Conservation (phyloP, 2,329 filamentous ascomycete species). For the Incumbomyces delicatus region DNA sequence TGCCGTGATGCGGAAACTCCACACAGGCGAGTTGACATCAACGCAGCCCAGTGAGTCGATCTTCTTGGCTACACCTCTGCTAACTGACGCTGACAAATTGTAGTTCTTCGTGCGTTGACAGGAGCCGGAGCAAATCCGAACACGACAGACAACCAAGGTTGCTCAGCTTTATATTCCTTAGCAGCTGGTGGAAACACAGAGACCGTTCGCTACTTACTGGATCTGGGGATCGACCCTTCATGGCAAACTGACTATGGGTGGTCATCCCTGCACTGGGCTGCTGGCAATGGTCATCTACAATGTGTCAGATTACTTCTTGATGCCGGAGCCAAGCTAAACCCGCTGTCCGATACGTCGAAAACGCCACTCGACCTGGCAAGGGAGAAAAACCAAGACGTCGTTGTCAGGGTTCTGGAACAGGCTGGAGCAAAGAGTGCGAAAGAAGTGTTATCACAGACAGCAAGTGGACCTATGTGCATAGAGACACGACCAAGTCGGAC, state of each 20-base stretch:
- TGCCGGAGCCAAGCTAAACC: neutral
- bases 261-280: conserved; percentile 3
- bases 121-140: neutral
- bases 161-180: neutral
- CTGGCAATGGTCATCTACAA: neutral
- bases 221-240: neutral
- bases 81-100: no score
- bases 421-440: no score
- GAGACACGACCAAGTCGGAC: no score
- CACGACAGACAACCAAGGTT: neutral
- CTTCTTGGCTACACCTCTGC: no score
- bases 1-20: no score
- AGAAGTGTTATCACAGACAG: no score
- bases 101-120: neutral
- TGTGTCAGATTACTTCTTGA: neutral
- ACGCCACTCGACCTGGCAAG: neutral
- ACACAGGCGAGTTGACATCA: neutral
- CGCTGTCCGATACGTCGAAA: neutral
- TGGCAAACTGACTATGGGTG: neutral
- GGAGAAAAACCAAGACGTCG: neutral
- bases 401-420: neutral
- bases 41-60: neutral
- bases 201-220: neutral
- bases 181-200: neutral
- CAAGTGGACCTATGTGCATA: no score